These are phyloP conservation scores for Neurospora sp. DNA, from an alignment of 495 filamentous ascomycete species.

Conservation along the genomic window DNA sequence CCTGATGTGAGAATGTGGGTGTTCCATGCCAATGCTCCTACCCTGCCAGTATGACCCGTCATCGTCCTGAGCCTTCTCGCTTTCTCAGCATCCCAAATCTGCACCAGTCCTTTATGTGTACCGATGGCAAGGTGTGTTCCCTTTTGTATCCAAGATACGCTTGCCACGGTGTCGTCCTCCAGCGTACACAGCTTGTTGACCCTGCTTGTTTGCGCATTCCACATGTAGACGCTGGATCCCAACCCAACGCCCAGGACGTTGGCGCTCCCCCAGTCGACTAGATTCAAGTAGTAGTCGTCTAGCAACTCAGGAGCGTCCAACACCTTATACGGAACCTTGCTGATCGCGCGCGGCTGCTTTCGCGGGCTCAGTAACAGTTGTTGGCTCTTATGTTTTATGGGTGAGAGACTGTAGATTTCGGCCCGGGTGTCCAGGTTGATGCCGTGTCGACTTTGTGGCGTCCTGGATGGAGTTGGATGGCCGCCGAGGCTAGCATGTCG, in stretches of 20 bases:
- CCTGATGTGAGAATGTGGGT: conserved; percentile 95
- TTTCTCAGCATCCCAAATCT: conserved; percentile 94
- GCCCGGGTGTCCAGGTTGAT: conserved; percentile 78
- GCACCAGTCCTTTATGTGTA: conserved; percentile 83
- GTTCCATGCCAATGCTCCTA: conserved; percentile 92
- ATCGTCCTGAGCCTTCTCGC: conserved; percentile 81
- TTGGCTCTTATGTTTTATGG: conserved; percentile 81
- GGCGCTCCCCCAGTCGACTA: conserved; percentile 96
- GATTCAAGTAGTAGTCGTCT: conserved; percentile 94
- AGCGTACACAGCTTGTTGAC: conserved; percentile 92
- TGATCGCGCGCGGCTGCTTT: conserved; percentile 77
- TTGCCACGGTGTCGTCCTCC: conserved; percentile 87
- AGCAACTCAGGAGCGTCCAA: conserved; percentile 91
- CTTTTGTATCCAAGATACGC: conserved; percentile 94
- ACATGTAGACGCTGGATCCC: conserved; percentile 95
- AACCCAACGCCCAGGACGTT: conserved; percentile 89
- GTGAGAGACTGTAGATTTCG: conserved; percentile 88
- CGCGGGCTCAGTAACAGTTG: conserved; percentile 82
- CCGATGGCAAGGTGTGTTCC: conserved; percentile 93
- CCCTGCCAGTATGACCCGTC: conserved; percentile 87
- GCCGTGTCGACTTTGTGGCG: conserved; percentile 75
- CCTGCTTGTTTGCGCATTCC: conserved; percentile 77
- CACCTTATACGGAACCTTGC: conserved; percentile 95
- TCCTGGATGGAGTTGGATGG: conserved; percentile 77
- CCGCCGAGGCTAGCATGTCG: conserved; percentile 54